Conservation (phyloP, 1,139 yeast genomes). For the Yamadazyma buinensis region DNA sequence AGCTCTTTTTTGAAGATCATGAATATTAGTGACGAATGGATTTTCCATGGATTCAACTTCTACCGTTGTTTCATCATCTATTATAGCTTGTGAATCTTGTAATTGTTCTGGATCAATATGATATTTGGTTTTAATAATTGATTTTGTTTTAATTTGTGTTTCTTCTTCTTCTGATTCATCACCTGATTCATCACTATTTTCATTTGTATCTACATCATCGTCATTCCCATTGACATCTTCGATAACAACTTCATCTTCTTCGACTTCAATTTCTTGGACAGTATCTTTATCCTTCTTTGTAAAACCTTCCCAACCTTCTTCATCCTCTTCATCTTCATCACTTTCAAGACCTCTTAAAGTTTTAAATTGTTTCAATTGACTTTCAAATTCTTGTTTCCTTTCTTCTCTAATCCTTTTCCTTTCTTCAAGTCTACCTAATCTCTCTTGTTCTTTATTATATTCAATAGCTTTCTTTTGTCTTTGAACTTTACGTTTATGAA, state of each 20-base stretch:
- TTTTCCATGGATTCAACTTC: constrained; percentile 54
- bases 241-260: neutral
- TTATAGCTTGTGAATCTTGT: constrained; percentile 44
- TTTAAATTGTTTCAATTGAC: constrained; percentile 56
- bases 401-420: constrained; percentile 68
- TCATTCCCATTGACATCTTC: constrained; percentile 19
- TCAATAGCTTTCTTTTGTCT: constrained; percentile 84
- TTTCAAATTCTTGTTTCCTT: constrained; percentile 60
- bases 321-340: constrained; percentile 33
- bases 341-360: constrained; percentile 48
- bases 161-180: constrained; percentile 15
- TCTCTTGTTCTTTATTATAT: constrained; percentile 69
- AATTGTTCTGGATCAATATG: constrained; percentile 35
- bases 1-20: constrained; percentile 41
- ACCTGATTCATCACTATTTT: constrained; percentile 8
- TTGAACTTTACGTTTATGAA: constrained; percentile 87
- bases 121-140: constrained; percentile 40
- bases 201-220: constrained; percentile 20
- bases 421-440: constrained; percentile 71
- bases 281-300: constrained; percentile 16
- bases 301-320: constrained; percentile 42
- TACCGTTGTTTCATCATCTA: constrained; percentile 57
- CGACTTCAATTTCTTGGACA: constrained; percentile 21
- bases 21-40: constrained; percentile 35
- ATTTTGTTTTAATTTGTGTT: constrained; percentile 1